These are phyloP conservation scores for Ogataea degrootiae DNA, from an alignment of 805 yeast species.

Conservation along the genomic window DNA sequence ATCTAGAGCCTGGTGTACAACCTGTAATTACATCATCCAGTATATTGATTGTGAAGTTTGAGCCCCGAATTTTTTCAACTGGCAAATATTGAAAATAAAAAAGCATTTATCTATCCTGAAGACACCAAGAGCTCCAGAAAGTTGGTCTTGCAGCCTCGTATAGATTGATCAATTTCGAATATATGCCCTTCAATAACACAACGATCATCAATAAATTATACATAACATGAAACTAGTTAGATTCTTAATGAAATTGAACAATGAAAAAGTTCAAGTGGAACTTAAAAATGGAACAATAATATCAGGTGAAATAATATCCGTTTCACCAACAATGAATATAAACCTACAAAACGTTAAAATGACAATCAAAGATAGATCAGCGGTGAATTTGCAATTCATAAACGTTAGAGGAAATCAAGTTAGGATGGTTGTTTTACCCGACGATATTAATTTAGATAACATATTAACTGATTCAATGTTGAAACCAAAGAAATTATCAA, in stretches of 20 bases:
- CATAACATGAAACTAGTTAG: conserved; percentile 57
- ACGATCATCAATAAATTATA: neutral
- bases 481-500: conserved; percentile 37
- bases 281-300: conserved; percentile 86
- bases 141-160: too few relatives aligned
- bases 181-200: neutral
- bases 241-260: conserved; percentile 78
- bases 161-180: neutral
- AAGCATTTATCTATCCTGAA: too few relatives aligned
- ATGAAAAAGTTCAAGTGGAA: conserved; percentile 87
- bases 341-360: conserved; percentile 75
- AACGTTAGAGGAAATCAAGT: conserved; percentile 88
- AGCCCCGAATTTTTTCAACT: too few relatives aligned
- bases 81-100: too few relatives aligned
- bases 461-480: conserved; percentile 49
- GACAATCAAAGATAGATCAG: conserved; percentile 66
- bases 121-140: too few relatives aligned
- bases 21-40: too few relatives aligned
- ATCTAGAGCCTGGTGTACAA: too few relatives aligned
- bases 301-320: conserved; percentile 78
- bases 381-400: conserved; percentile 68
- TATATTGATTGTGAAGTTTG: too few relatives aligned
- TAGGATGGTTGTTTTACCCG: conserved; percentile 80
- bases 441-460: conserved; percentile 69
- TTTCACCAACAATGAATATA: conserved; percentile 88